Percentiles rank a stretch among this genome's conserved stretches.
These are phyloP conservation scores for Wickerhamomyces queroliae DNA, from an alignment of 805 yeast species.

Conservation along the genomic window DNA sequence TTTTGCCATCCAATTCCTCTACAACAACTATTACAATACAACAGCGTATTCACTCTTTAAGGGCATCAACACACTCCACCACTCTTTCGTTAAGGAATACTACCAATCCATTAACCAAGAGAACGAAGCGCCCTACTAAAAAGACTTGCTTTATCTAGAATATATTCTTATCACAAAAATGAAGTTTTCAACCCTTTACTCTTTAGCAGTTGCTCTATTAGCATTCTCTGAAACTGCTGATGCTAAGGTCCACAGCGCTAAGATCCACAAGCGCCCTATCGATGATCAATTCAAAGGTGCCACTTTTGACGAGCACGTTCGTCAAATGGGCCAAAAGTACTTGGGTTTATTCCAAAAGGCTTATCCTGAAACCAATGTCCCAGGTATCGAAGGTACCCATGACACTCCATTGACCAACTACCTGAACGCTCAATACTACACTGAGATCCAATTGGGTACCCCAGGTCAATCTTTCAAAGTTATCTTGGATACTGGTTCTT, in stretches of 20 bases:
- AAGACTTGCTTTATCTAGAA: neutral
- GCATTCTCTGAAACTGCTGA: slow-evolving; percentile 39
- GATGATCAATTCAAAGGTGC: slow-evolving; percentile 50
- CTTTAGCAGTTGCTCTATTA: slow-evolving; percentile 19
- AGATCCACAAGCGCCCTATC: slow-evolving; percentile 52
- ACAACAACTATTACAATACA: neutral
- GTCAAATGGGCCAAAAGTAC: slow-evolving; percentile 59
- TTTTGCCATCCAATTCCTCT: neutral
- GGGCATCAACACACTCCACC: too few relatives aligned
- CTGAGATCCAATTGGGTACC: slow-evolving; percentile 87
- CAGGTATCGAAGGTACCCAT: slow-evolving; percentile 39
- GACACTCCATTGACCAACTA: slow-evolving; percentile 88
- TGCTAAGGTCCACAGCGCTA: slow-evolving; percentile 49
- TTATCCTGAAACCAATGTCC: slow-evolving; percentile 31
- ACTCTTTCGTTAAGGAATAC: too few relatives aligned
- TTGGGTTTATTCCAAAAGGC: slow-evolving; percentile 40
- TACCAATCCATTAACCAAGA: too few relatives aligned
- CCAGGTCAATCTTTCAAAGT: slow-evolving; percentile 95
- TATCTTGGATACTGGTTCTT: slow-evolving; percentile 91
- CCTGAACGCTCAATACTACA: slow-evolving; percentile 91
- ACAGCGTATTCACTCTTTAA: too few relatives aligned
- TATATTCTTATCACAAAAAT: slow-evolving; percentile 6
- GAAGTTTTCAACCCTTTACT: slow-evolving; percentile 18
- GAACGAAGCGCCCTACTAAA: neutral
- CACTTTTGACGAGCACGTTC: slow-evolving; percentile 46